Percentiles rank a stretch among this genome's conserved stretches.
Conservation (phyloP, 768 basidiomycete species). For the Erythrobasidium yunnanense region DNA sequence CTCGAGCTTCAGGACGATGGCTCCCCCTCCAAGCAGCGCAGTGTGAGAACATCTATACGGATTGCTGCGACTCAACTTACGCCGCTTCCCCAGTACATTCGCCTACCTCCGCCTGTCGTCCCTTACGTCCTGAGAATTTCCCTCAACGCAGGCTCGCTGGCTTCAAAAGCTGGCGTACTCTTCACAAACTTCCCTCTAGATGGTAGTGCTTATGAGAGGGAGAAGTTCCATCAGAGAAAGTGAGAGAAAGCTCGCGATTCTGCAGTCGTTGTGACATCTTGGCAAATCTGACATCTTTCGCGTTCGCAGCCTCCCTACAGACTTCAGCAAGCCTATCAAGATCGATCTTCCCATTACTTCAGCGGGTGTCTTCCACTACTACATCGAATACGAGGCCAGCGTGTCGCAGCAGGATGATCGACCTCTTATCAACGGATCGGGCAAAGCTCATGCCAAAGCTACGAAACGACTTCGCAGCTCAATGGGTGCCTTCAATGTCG, state of each 20-base stretch:
- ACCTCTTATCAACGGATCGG: background rate
- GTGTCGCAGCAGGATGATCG: conserved; percentile 5
- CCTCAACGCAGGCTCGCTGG: conserved; percentile 82
- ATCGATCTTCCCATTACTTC: conserved; percentile 93
- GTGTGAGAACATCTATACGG: conserved; percentile 59
- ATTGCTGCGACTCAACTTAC: too few relatives aligned
- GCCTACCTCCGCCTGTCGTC: conserved; percentile 73
- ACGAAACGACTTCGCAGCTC: conserved; percentile 67
- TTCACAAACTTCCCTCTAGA: conserved; percentile 95
- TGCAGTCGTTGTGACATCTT: conserved; percentile 1
- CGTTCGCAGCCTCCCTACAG: conserved; percentile 57
- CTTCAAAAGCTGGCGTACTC: conserved; percentile 78
- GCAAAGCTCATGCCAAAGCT: conserved; percentile 46
- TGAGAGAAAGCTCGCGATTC: conserved; percentile 44
- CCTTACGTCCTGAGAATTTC: conserved; percentile 79
- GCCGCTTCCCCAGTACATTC: conserved; percentile 87
- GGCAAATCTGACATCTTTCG: background rate
- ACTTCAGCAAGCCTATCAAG: conserved; percentile 81
- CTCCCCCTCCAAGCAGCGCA: conserved; percentile 71
- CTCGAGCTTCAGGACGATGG: conserved; percentile 79
- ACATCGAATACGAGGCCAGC: conserved; percentile 63
- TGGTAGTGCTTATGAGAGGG: conserved; percentile 70
- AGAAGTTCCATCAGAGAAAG: conserved; percentile 63
- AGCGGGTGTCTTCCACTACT: conserved; percentile 90
- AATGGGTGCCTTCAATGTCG: conserved; percentile 46